A percentile compares a stretch with the other conserved stretches of the same genome.
These are phyloP conservation scores for Aaosphaeria pasadenensis DNA, from an alignment of 2,329 filamentous ascomycete species.

Conservation along the genomic window DNA sequence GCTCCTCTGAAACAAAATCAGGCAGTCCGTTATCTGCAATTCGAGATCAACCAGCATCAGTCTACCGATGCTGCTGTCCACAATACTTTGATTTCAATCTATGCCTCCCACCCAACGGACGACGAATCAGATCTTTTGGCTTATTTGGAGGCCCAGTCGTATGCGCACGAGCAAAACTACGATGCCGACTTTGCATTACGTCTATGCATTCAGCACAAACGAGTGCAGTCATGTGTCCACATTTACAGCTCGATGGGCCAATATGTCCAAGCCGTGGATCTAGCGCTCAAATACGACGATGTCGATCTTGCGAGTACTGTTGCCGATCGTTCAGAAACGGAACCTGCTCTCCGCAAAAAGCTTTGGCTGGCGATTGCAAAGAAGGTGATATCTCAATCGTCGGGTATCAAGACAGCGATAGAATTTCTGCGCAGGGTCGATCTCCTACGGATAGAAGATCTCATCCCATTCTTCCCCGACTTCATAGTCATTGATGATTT, in stretches of 20 bases:
- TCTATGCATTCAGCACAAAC: conserved; percentile 89
- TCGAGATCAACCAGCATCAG: conserved; percentile 82
- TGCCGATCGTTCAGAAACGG: conserved; percentile 78
- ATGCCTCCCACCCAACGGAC: conserved; percentile 77
- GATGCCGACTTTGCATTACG: conserved; percentile 95
- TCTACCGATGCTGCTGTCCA: conserved; percentile 84
- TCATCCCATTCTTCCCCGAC: conserved; percentile 98
- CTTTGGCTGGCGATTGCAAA: conserved; percentile 94
- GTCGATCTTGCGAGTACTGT: conserved; percentile 87
- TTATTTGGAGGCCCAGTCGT: conserved; percentile 85
- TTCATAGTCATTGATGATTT: conserved; percentile 99
- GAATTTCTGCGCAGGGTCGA: conserved; percentile 91
- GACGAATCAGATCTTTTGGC: conserved; percentile 83
- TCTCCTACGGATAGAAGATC: conserved; percentile 87
- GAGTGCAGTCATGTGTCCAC: conserved; percentile 91
- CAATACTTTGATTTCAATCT: conserved; percentile 95
- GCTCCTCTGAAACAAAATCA: conserved; percentile 73
- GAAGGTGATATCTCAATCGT: conserved; percentile 83
- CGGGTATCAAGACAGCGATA: conserved; percentile 82
- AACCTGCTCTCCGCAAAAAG: conserved; percentile 80
- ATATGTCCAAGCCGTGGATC: conserved; percentile 87
- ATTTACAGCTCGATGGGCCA: conserved; percentile 97
- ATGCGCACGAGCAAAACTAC: conserved; percentile 71
- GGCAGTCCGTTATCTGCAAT: conserved; percentile 88
- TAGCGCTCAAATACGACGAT: conserved; percentile 85